Percentiles rank a stretch among this genome's conserved stretches.
Conservation (phyloP, 352 stramenopile species). For the Globisporangium viniferum region DNA sequence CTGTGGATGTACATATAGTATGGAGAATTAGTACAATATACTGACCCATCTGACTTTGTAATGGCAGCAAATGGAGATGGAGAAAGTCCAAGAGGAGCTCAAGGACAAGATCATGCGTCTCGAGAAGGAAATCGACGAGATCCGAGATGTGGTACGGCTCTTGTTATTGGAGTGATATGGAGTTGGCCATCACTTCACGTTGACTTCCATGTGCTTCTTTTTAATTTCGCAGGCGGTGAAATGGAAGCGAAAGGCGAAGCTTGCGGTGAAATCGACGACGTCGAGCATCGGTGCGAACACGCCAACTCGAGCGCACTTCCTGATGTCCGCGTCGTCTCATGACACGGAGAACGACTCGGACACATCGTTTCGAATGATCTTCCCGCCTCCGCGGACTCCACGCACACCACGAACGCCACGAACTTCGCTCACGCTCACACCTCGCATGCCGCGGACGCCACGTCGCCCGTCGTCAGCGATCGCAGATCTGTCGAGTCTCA, state of each 20-base stretch:
- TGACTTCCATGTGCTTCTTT: constrained; percentile 7
- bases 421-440: neutral
- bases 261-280: constrained; percentile 34
- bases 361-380: constrained; percentile 48
- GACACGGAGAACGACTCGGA: constrained; percentile 60
- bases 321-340: constrained; percentile 55
- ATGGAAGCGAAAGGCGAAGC: constrained; percentile 75
- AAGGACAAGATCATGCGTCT: constrained; percentile 58
- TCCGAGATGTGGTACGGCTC: constrained; percentile 46
- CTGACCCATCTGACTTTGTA: constrained; percentile 24
- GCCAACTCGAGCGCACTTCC: constrained; percentile 32
- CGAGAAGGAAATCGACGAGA: constrained; percentile 59
- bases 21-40: neutral
- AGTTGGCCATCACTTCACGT: neutral
- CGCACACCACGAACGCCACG: constrained; percentile 9
- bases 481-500: constrained; percentile 70
- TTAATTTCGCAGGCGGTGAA: constrained; percentile 24
- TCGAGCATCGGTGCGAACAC: constrained; percentile 24
- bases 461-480: constrained; percentile 63
- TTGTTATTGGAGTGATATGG: neutral
- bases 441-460: constrained; percentile 7
- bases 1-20: neutral
- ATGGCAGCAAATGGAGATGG: constrained; percentile 30
- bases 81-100: constrained; percentile 44
- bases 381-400: constrained; percentile 29